Conservation (phyloP, 2,329 filamentous ascomycete genomes). For the Colletotrichum somersetense region DNA sequence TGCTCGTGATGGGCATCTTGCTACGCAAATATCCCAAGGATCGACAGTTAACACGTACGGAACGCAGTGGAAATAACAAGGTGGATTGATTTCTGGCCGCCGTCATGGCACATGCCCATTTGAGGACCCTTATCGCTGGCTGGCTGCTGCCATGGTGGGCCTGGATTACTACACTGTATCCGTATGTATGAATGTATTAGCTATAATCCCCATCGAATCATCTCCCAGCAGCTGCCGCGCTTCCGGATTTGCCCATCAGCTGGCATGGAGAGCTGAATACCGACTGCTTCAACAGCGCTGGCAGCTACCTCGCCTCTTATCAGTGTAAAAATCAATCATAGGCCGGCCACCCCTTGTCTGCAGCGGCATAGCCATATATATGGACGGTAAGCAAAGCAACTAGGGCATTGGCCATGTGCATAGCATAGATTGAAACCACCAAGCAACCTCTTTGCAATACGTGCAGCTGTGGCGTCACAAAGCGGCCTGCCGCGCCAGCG, state of each 20-base stretch:
- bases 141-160: constrained; percentile 13
- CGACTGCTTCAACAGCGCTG: neutral
- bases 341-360: neutral
- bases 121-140: constrained; percentile 18
- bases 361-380: neutral
- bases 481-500: constrained; percentile 5
- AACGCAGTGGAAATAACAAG: constrained; percentile 32
- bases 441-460: neutral
- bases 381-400: neutral
- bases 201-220: too few relatives aligned
- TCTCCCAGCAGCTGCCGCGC: too few relatives aligned
- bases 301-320: neutral
- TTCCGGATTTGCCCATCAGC: neutral
- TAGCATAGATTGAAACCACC: neutral
- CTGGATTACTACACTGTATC: neutral
- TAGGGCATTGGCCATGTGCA: constrained; percentile 10
- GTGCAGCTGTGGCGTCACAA: constrained; percentile 21
- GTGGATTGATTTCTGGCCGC: constrained; percentile 7
- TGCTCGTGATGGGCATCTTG: neutral
- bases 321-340: neutral
- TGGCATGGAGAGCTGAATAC: neutral
- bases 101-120: constrained; percentile 29
- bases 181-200: too few relatives aligned
- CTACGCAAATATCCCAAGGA: neutral
- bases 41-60: neutral